These are phyloP conservation scores for Neonectria magnoliae DNA, from an alignment of 2,329 filamentous ascomycete genomes.

Conservation along the genomic window DNA sequence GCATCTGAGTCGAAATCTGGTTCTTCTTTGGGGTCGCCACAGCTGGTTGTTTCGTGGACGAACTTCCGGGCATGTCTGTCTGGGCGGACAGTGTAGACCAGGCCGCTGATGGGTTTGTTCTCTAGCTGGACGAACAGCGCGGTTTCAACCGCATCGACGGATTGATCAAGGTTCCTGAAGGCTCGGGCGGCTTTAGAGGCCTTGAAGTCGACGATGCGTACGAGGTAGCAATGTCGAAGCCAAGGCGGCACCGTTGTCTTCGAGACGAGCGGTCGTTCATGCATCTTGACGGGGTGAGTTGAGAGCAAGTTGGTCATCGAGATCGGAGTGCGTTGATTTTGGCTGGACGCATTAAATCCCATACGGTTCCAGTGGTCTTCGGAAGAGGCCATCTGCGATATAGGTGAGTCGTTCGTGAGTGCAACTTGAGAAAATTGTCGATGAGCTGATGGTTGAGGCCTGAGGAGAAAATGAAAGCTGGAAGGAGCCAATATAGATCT, in stretches of 20 bases:
- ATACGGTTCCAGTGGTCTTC: too few relatives aligned
- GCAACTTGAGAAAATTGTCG: background rate
- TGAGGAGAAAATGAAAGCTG: background rate
- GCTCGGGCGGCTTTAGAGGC: background rate
- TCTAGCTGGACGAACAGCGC: slow-evolving; percentile 30
- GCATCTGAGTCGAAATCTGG: slow-evolving; percentile 24
- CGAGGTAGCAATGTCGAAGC: slow-evolving; percentile 22
- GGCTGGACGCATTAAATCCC: too few relatives aligned
- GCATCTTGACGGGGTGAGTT: background rate
- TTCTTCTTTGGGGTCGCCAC: slow-evolving; percentile 15
- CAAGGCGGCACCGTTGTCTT: slow-evolving; percentile 24
- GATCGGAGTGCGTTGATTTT: background rate
- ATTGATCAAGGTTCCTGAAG: background rate
- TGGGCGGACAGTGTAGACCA: slow-evolving; percentile 24
- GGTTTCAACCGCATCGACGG: slow-evolving; percentile 17
- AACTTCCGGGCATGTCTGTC: slow-evolving; percentile 11
- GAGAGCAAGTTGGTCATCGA: background rate
- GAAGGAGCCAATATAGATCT: background rate
- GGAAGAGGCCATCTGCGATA: too few relatives aligned
- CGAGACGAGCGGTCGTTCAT: background rate
- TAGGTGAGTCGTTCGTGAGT: background rate
- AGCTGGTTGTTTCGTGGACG: slow-evolving; percentile 12
- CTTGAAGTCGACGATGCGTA: slow-evolving; percentile 32
- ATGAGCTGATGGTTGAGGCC: background rate
- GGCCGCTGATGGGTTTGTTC: slow-evolving; percentile 14